Evolutionary conservation across 2,329 filamentous ascomycete genomes (phyloP), one percentile per base, ranked within the genome.

Genomic region (Pseudocercospora cruenta): DNA sequence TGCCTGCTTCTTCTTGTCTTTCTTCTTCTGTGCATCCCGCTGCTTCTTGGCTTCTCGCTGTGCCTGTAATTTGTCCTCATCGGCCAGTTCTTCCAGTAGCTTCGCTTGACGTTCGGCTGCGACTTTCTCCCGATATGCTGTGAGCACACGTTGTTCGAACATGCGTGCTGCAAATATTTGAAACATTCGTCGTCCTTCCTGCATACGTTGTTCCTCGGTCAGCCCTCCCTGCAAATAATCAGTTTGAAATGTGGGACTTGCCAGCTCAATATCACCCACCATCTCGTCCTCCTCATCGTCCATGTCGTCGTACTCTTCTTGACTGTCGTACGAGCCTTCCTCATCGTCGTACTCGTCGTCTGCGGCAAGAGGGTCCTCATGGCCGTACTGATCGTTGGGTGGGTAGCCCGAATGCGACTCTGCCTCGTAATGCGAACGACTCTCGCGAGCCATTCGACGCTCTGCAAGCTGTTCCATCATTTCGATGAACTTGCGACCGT

Each of bases 391-490:
- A 62, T 78, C 74, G 70, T 79, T 78, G 68, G 83, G 81, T 66
- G 77, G 74, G 59, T 81, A 84, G 45, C 71, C 74, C 26, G 76
- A 76, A 78, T 88, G 85, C 76, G 85, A 84, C 69, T 87, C 85
- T 63, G 89, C 84, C 76, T 89, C 85, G 74, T 88, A 87, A 72
- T 90, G 89, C 59, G 92, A 92, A 77, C 97, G 93, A 81, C 95
- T 94, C 82, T 98, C 94, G 73, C 95, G 90, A 77, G 94, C 92
- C 94, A 99, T 97, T 74, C 95, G 89, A 74, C 94, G 92, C 82
- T 99, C 95, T 43, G 95, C 95, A 74, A 99, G 87, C 82, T 98
- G 94, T 80, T 99, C 95, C 95, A 99, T 99, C 95, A 99, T 99
- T 79, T 99, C 95, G 80, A 99, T 99, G 82, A 99, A 99, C 77